phyloP scores from a whole-genome alignment of 805 yeast genomes.

The Suhomyces vadensis region DNA sequence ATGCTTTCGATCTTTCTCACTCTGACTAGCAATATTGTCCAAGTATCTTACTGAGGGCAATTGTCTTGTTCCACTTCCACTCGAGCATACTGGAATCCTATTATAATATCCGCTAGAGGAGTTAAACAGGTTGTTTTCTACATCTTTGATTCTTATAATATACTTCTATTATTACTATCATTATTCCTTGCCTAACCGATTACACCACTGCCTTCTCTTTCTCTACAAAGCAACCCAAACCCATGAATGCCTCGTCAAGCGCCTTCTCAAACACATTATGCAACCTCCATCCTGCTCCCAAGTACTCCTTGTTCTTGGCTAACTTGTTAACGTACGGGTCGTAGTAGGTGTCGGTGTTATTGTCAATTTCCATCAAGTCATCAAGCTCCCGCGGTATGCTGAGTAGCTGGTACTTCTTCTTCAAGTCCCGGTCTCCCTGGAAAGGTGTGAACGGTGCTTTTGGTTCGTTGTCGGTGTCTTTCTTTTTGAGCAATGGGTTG shows the following conservation, averaged over 20 bases:
- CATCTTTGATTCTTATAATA: no score
- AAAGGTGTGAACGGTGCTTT: slow-evolving; percentile 86
- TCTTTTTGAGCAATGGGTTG: slow-evolving; percentile 26
- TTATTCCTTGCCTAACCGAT: neutral
- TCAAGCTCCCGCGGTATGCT: slow-evolving; percentile 26
- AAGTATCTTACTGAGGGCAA: no score
- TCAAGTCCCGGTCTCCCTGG: slow-evolving; percentile 76
- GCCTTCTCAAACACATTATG: slow-evolving; percentile 71
- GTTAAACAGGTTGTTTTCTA: no score
- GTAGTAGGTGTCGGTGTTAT: slow-evolving; percentile 49
- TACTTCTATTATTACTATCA: neutral
- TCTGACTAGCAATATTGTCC: no score
- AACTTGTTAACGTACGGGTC: slow-evolving; percentile 51
- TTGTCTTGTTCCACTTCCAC: no score
- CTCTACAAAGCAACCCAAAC: slow-evolving; percentile 78
- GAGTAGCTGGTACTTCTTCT: slow-evolving; percentile 51
- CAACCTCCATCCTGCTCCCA: slow-evolving; percentile 84
- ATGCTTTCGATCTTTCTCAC: no score
- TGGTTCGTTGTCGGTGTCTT: slow-evolving; percentile 22
- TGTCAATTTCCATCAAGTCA: slow-evolving; percentile 27
- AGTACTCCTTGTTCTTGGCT: slow-evolving; percentile 61
- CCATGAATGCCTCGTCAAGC: slow-evolving; percentile 85
- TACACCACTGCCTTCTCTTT: slow-evolving; percentile 27
- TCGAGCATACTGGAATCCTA: no score
- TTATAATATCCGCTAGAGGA: no score